These are phyloP conservation scores for Neurospora intermedia DNA, from an alignment of 495 filamentous ascomycete species.

Conservation along the genomic window DNA sequence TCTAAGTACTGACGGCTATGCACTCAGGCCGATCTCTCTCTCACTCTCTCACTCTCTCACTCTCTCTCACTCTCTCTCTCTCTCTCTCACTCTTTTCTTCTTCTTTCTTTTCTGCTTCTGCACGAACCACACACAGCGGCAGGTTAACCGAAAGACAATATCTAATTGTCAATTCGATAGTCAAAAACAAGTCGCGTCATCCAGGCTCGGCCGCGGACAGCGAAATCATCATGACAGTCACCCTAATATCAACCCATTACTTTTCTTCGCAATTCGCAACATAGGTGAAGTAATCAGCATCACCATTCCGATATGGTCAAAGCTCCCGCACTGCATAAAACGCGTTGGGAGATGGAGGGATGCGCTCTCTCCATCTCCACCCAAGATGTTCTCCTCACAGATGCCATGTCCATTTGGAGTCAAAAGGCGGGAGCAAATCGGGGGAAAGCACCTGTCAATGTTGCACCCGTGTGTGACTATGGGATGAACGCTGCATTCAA, in stretches of 20 bases:
- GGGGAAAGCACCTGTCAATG: not conserved
- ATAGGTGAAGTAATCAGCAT: not conserved
- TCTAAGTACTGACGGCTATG: no score
- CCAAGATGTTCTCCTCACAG: not conserved
- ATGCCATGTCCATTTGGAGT: not conserved
- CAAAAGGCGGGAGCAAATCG: not conserved
- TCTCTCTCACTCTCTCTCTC: no score
- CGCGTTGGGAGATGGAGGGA: no score
- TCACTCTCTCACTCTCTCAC: no score
- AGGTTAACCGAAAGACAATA: not conserved
- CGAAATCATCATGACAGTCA: not conserved
- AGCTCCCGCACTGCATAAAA: not conserved
- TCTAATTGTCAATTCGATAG: not conserved
- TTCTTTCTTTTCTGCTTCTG: no score
- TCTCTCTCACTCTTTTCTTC: no score
- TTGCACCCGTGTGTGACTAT: fast-evolving
- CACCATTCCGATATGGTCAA: not conserved
- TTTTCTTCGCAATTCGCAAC: not conserved
- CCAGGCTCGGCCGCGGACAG: not conserved
- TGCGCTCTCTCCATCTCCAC: no score
- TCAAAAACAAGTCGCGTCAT: not conserved
- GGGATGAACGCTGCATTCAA: not conserved
- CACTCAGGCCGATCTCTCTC: not conserved
- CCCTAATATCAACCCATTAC: not conserved
- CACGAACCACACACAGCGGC: not conserved